Percentiles rank a stretch among this genome's conserved stretches.
Evolutionary conservation across 2,329 filamentous ascomycete genomes (phyloP).

Genomic region (Fonsecaea pedrosoi): DNA sequence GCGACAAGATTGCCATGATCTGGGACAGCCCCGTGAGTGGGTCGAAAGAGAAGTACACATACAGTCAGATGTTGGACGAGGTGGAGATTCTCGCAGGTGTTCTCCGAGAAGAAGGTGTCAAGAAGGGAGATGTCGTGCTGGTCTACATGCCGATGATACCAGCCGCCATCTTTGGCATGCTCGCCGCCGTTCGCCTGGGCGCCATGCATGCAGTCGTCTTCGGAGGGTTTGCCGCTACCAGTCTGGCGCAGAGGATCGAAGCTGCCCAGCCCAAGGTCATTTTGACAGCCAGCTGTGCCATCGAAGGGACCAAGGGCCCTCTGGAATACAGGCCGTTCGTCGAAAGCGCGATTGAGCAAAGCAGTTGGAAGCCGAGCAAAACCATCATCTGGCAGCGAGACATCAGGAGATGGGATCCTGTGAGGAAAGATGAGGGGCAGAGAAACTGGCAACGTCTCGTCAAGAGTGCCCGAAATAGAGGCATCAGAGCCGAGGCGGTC

Average conservation of each 20-base stretch:
- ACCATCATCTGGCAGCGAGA: slow-evolving; percentile 86
- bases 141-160: slow-evolving; percentile 99
- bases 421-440: slow-evolving; percentile 72
- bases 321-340: slow-evolving; percentile 79
- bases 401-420: slow-evolving; percentile 73
- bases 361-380: slow-evolving; percentile 72
- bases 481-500: slow-evolving; percentile 74
- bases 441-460: slow-evolving; percentile 80
- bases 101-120: slow-evolving; percentile 79
- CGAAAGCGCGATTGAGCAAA: slow-evolving; percentile 71
- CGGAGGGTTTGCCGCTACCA: slow-evolving; percentile 82
- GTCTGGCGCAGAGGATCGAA: slow-evolving; percentile 87
- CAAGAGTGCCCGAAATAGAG: slow-evolving; percentile 71
- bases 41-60: slow-evolving; percentile 75
- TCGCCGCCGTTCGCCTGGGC: slow-evolving; percentile 80
- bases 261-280: slow-evolving; percentile 76
- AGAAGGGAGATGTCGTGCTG: slow-evolving; percentile 83
- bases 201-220: slow-evolving; percentile 93
- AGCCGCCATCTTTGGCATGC: slow-evolving; percentile 81
- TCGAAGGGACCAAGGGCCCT: slow-evolving; percentile 83
- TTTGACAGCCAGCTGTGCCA: slow-evolving; percentile 89
- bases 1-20: slow-evolving; percentile 75
- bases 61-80: slow-evolving; percentile 75
- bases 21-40: slow-evolving; percentile 87
- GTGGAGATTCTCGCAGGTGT: slow-evolving; percentile 84